Conservation (phyloP, 2,329 filamentous ascomycete species). For the Didymosphaeria variabile region DNA sequence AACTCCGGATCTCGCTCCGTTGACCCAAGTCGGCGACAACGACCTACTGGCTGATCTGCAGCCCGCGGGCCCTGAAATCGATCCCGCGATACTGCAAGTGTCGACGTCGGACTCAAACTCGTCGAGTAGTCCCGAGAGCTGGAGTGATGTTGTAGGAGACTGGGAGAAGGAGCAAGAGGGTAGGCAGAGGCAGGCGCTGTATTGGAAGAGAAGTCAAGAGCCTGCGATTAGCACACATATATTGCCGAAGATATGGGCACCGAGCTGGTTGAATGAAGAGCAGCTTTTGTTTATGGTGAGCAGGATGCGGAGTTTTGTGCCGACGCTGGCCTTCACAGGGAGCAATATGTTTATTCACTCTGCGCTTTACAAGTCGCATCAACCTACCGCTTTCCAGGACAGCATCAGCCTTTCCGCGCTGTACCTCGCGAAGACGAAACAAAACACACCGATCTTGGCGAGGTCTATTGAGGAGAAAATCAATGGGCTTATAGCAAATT, state of each 20-base stretch:
- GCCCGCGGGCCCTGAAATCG: neutral
- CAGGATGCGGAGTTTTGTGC: conserved; percentile 29
- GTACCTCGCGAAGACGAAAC: conserved; percentile 34
- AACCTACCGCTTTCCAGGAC: conserved; percentile 39
- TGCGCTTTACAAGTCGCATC: conserved; percentile 28
- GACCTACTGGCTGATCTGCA: conserved; percentile 2
- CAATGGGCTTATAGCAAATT: conserved; percentile 21
- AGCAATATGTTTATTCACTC: conserved; percentile 36
- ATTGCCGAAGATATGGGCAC: conserved; percentile 28
- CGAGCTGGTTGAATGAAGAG: conserved; percentile 22
- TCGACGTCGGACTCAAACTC: neutral
- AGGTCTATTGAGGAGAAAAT: conserved; percentile 36
- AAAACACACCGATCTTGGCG: conserved; percentile 28
- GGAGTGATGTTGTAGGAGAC: neutral
- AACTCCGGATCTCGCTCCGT: conserved; percentile 28
- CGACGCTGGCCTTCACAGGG: conserved; percentile 34
- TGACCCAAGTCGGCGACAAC: conserved; percentile 14
- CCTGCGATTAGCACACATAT: conserved; percentile 8
- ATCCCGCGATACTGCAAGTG: conserved; percentile 9
- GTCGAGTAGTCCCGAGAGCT: conserved; percentile 24
- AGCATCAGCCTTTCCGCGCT: conserved; percentile 34
- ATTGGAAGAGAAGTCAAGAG: conserved; percentile 7
- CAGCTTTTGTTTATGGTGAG: conserved; percentile 28
- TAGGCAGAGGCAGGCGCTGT: neutral
- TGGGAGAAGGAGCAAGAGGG: neutral